Percentiles rank a stretch among this genome's conserved stretches.
Evolutionary conservation across 805 yeast genomes (phyloP).

Genomic region (Candida bentonensis): DNA sequence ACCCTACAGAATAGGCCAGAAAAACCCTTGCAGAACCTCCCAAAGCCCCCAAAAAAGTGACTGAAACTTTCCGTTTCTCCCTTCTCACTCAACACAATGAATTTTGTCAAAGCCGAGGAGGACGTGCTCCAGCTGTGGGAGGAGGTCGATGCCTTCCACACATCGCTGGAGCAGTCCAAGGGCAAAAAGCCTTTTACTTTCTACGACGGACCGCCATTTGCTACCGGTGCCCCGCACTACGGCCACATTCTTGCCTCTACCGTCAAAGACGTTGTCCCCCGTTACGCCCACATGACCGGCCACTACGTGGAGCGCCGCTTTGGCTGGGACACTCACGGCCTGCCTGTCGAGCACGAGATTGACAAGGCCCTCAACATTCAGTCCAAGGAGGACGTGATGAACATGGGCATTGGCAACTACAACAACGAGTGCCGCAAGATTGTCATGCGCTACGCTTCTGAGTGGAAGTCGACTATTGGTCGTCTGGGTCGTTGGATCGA

Average conservation of each 20-base stretch:
- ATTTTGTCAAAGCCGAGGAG: conserved; percentile 82
- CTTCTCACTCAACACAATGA: conserved; percentile 16
- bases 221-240: conserved; percentile 98
- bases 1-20: no score
- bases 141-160: conserved; percentile 87
- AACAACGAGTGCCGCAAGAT: conserved; percentile 90
- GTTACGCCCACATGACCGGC: conserved; percentile 97
- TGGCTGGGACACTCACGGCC: conserved; percentile 99
- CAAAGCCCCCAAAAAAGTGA: background rate
- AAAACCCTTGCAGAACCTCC: no score
- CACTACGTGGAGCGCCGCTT: conserved; percentile 91
- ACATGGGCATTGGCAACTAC: conserved; percentile 86
- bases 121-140: conserved; percentile 70
- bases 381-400: conserved; percentile 88
- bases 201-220: conserved; percentile 99
- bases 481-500: conserved; percentile 99
- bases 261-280: conserved; percentile 90
- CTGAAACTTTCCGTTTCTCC: background rate
- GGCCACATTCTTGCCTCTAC: conserved; percentile 97
- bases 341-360: conserved; percentile 96
- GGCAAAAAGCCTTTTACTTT: conserved; percentile 82
- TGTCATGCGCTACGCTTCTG: conserved; percentile 93
- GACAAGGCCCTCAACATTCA: conserved; percentile 93
- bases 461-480: conserved; percentile 88
- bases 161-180: conserved; percentile 66